These are phyloP conservation scores for Leccinum pallidistipes DNA, from an alignment of 1,284 basidiomycete species.

Conservation along the genomic window DNA sequence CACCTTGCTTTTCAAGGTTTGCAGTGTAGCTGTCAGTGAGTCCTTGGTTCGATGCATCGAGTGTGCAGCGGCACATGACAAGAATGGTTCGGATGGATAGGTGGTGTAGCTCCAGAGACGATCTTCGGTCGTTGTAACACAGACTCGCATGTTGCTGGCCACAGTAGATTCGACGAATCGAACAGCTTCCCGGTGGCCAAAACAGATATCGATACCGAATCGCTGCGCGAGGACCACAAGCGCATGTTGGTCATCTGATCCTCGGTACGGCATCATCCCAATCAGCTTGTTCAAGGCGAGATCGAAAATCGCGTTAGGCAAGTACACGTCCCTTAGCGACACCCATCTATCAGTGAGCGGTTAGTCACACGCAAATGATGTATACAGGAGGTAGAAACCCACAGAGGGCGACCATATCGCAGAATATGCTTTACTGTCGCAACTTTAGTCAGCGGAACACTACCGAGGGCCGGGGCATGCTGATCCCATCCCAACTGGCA, in stretches of 20 bases:
- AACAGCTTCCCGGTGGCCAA: neutral
- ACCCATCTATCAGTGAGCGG: neutral
- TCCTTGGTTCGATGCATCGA: neutral
- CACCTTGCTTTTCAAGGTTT: neutral
- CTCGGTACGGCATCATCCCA: neutral
- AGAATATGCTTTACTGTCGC: neutral
- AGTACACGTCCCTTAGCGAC: neutral
- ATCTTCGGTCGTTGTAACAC: neutral
- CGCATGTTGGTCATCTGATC: neutral
- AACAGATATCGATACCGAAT: neutral
- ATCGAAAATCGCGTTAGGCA: neutral
- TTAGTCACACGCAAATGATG: neutral
- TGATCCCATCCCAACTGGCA: neutral
- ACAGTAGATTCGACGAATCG: neutral
- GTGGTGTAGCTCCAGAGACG: neutral
- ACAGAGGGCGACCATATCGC: neutral
- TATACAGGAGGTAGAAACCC: neutral
- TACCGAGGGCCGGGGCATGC: neutral
- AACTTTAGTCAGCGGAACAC: neutral
- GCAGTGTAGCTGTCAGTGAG: neutral
- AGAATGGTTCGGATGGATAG: neutral
- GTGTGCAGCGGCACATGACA: neutral
- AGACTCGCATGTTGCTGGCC: neutral
- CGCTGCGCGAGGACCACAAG: neutral
- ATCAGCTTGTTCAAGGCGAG: neutral